phyloP scores from a whole-genome alignment of 1,139 yeast genomes.

The Yamadazyma triangularis region DNA sequence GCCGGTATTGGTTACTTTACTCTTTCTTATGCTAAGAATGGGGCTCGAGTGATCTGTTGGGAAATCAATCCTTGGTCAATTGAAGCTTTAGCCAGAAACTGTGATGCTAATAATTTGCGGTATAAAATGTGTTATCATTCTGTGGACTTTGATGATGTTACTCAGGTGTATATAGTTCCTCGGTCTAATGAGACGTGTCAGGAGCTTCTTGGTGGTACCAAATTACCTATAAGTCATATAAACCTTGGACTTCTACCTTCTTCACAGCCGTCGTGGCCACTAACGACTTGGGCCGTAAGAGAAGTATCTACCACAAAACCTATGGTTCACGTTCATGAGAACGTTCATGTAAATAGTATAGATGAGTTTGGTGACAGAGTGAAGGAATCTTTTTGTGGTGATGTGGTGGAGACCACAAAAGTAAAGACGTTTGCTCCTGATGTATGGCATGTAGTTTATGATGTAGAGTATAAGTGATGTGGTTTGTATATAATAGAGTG shows the following conservation, averaged over 20 bases:
- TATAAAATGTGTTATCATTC: conserved; percentile 14
- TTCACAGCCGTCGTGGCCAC: conserved; percentile 58
- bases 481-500: no score
- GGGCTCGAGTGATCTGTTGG: conserved; percentile 68
- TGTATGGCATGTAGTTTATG: conserved; percentile 74
- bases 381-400: conserved; percentile 10
- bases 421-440: conserved; percentile 89
- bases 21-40: conserved; percentile 55
- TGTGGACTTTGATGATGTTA: conserved; percentile 18
- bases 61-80: conserved; percentile 86
- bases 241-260: conserved; percentile 77
- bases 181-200: conserved; percentile 58
- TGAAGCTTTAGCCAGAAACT: conserved; percentile 61
- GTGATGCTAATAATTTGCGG: conserved; percentile 39
- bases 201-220: conserved; percentile 27
- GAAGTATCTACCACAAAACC: conserved; percentile 15
- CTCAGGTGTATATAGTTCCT: conserved; percentile 41
- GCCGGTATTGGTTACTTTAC: conserved; percentile 88
- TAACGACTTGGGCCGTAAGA: conserved; percentile 28
- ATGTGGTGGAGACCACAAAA: conserved; percentile 39
- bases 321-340: conserved; percentile 70
- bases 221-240: conserved; percentile 49
- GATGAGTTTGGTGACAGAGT: conserved; percentile 22
- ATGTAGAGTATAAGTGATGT: conserved; percentile 29
- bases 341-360: conserved; percentile 48